Conservation (phyloP, 2,329 filamentous ascomycete genomes). For the Epicoccum sorghinum region DNA sequence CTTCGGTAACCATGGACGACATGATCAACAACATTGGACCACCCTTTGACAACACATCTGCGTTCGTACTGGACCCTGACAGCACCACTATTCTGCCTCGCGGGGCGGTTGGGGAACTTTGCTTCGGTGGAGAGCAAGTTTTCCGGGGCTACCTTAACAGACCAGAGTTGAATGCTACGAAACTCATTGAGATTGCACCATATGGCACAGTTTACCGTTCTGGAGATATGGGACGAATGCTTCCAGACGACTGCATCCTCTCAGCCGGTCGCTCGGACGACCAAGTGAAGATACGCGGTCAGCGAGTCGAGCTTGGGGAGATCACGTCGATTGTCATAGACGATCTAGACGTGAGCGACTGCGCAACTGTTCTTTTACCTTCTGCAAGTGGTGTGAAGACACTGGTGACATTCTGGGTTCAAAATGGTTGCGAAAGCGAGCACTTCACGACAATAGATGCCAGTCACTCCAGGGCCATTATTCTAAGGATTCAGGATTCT, state of each 20-base stretch:
- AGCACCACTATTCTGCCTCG: slow-evolving; percentile 60
- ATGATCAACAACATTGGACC: slow-evolving; percentile 77
- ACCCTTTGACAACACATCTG: slow-evolving; percentile 76
- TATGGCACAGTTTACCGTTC: slow-evolving; percentile 81
- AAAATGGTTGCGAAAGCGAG: slow-evolving; percentile 31
- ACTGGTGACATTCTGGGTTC: slow-evolving; percentile 74
- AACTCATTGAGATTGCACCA: slow-evolving; percentile 70
- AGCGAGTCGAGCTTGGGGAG: slow-evolving; percentile 79
- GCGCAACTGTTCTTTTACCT: slow-evolving; percentile 66
- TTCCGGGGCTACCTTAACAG: slow-evolving; percentile 73
- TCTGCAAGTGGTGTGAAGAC: slow-evolving; percentile 53
- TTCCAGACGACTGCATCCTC: slow-evolving; percentile 75
- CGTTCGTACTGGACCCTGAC: slow-evolving; percentile 63
- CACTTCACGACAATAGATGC: slow-evolving; percentile 50
- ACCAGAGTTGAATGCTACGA: slow-evolving; percentile 65
- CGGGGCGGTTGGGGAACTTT: slow-evolving; percentile 81
- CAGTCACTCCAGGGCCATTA: slow-evolving; percentile 31
- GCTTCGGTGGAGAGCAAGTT: slow-evolving; percentile 85
- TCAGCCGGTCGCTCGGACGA: slow-evolving; percentile 77
- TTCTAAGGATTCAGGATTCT: slow-evolving; percentile 57
- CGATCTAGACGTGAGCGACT: slow-evolving; percentile 62
- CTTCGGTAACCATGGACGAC: slow-evolving; percentile 62
- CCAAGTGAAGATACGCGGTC: slow-evolving; percentile 81
- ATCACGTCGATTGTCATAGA: slow-evolving; percentile 69
- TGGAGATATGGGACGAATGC: slow-evolving; percentile 80